Evolutionary conservation across 2,329 filamentous ascomycete genomes (phyloP).

Genomic region (Acephala macrosclerotiorum): DNA sequence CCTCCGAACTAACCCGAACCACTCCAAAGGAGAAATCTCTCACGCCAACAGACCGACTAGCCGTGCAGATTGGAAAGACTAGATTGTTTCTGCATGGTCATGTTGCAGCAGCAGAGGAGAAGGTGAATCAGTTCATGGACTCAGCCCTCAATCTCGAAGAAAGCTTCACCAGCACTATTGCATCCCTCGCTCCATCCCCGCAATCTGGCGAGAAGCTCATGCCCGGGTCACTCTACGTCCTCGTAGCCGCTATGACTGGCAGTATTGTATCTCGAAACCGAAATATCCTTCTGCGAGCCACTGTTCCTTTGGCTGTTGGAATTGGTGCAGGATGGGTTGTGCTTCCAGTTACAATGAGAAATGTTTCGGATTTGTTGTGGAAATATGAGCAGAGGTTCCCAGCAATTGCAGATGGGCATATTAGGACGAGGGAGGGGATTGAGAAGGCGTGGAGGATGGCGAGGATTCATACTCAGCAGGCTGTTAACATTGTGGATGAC

Average conservation of each 20-base stretch:
- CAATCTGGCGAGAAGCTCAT: slow-evolving; percentile 89
- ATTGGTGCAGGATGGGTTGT: slow-evolving; percentile 84
- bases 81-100: slow-evolving; percentile 83
- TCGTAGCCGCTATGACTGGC: slow-evolving; percentile 94
- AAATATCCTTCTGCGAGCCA: slow-evolving; percentile 80
- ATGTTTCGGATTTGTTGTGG: slow-evolving; percentile 87
- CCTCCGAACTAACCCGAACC: slow-evolving; percentile 30
- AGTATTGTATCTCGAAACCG: slow-evolving; percentile 90
- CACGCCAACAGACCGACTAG: slow-evolving; percentile 89
- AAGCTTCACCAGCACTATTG: slow-evolving; percentile 87
- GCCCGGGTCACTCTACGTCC: slow-evolving; percentile 89
- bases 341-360: slow-evolving; percentile 88
- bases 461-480: slow-evolving; percentile 75
- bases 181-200: slow-evolving; percentile 84
- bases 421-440: slow-evolving; percentile 73
- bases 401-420: slow-evolving; percentile 80
- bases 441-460: slow-evolving; percentile 76
- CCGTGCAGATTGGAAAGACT: slow-evolving; percentile 79
- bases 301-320: slow-evolving; percentile 80
- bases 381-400: slow-evolving; percentile 92
- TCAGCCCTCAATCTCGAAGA: slow-evolving; percentile 85
- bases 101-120: slow-evolving; percentile 77
- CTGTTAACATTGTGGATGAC: slow-evolving; percentile 77
- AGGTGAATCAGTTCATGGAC: slow-evolving; percentile 83
- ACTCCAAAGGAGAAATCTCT: slow-evolving; percentile 55